These are phyloP conservation scores for Nasturtium officinale DNA, from an alignment of 345 rosid genomes.

Conservation along the genomic window DNA sequence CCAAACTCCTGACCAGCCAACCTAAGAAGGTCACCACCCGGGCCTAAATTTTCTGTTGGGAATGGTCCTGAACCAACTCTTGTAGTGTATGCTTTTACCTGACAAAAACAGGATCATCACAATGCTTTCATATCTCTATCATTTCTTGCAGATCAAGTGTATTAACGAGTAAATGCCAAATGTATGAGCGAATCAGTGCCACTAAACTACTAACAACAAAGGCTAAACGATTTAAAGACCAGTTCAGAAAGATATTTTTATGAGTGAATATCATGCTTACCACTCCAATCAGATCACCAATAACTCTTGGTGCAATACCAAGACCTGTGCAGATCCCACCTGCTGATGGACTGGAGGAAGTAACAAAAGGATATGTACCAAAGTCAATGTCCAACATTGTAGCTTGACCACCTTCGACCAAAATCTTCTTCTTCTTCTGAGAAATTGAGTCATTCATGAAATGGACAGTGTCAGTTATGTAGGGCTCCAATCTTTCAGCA, in stretches of 20 bases:
- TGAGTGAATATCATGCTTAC: conserved; percentile 50
- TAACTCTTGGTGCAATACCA: conserved; percentile 87
- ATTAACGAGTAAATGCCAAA: background rate
- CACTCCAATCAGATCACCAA: conserved; percentile 95
- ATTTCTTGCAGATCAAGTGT: background rate
- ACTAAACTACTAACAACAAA: background rate
- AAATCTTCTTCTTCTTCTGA: conserved; percentile 74
- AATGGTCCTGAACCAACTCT: conserved; percentile 99
- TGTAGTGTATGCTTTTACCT: conserved; percentile 99
- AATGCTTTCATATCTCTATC: conserved; percentile 11
- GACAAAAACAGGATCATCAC: conserved; percentile 31
- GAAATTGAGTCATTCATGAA: conserved; percentile 75
- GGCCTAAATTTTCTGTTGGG: conserved; percentile 88
- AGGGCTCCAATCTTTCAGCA: conserved; percentile 93
- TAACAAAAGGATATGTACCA: conserved; percentile 96
- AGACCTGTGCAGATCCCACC: conserved; percentile 97
- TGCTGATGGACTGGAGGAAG: conserved; percentile 97
- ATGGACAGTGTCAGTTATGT: conserved; percentile 82
- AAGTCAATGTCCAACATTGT: conserved; percentile 96
- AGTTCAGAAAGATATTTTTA: conserved; percentile 4
- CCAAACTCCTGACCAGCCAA: conserved; percentile 95
- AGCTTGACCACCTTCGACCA: conserved; percentile 99
- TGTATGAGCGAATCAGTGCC: background rate
- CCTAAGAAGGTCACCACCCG: conserved; percentile 89
- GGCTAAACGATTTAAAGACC: background rate